Evolutionary conservation across 1,139 yeast species (phyloP).

Genomic region (Geotrichum siamense): DNA sequence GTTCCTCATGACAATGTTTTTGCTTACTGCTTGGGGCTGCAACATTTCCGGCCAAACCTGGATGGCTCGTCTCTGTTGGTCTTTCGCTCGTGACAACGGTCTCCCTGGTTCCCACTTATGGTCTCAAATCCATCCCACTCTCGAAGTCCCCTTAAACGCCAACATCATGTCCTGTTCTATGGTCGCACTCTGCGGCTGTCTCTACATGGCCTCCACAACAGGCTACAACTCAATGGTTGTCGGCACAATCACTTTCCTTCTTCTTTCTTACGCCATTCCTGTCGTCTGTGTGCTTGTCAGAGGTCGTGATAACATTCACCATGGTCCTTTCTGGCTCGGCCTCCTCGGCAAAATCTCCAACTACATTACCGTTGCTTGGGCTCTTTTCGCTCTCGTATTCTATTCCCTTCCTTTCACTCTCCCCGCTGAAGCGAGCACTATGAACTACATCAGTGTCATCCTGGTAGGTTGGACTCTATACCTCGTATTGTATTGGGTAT

Average conservation of each 20-base stretch:
- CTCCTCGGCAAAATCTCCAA: slow-evolving; percentile 50
- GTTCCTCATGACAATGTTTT: slow-evolving; percentile 49
- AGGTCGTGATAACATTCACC: slow-evolving; percentile 53
- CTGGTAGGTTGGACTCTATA: slow-evolving; percentile 17
- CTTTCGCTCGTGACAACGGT: slow-evolving; percentile 64
- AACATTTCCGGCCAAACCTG: slow-evolving; percentile 67
- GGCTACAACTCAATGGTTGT: slow-evolving; percentile 53
- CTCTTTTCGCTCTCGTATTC: slow-evolving; percentile 55
- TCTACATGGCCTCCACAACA: slow-evolving; percentile 48
- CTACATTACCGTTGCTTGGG: slow-evolving; percentile 53
- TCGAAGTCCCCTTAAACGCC: slow-evolving; percentile 48
- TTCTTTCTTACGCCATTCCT: slow-evolving; percentile 47
- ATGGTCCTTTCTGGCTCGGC: slow-evolving; percentile 68
- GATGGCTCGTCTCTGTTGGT: slow-evolving; percentile 73
- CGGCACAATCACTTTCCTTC: slow-evolving; percentile 48
- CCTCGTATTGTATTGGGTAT: slow-evolving; percentile 8
- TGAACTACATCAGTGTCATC: slow-evolving; percentile 70
- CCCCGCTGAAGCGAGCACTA: slow-evolving; percentile 52
- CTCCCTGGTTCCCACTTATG: slow-evolving; percentile 45
- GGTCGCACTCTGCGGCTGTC: slow-evolving; percentile 45
- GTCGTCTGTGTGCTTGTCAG: slow-evolving; percentile 46
- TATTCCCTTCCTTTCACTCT: slow-evolving; percentile 70
- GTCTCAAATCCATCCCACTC: slow-evolving; percentile 41
- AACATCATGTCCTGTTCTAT: slow-evolving; percentile 46
- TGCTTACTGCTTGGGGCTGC: slow-evolving; percentile 62